These are phyloP conservation scores for Penicillium verhagenii DNA, from an alignment of 495 filamentous ascomycete species.

Conservation along the genomic window DNA sequence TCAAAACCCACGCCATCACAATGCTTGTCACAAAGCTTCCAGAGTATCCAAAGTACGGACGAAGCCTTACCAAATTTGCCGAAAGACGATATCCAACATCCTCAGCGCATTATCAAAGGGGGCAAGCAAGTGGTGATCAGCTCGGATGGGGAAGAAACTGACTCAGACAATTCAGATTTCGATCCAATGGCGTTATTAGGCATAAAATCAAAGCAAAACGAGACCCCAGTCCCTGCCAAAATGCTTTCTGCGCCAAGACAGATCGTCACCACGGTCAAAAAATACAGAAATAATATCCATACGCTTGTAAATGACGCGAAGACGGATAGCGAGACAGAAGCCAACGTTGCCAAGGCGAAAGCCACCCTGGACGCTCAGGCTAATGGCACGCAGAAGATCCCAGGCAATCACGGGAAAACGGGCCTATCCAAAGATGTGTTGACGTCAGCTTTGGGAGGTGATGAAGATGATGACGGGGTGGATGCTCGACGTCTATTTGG, in stretches of 20 bases:
- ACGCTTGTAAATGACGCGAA: constrained; percentile 59
- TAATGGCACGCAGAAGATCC: background rate
- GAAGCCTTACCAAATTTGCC: constrained; percentile 17
- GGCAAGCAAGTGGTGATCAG: constrained; percentile 58
- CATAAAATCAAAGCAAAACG: background rate
- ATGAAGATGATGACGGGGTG: constrained; percentile 49
- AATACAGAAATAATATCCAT: constrained; percentile 68
- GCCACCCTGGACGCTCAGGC: constrained; percentile 28
- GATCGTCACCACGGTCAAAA: constrained; percentile 32
- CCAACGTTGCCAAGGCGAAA: constrained; percentile 52
- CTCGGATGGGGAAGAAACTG: constrained; percentile 69
- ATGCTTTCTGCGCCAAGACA: background rate
- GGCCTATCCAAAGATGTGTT: constrained; percentile 43
- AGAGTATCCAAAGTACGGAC: constrained; percentile 4
- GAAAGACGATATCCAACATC: constrained; percentile 22
- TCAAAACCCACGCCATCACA: constrained; percentile 9
- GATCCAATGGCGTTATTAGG: constrained; percentile 24
- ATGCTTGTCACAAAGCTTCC: constrained; percentile 21
- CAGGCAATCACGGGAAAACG: constrained; percentile 6
- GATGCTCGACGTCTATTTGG: constrained; percentile 58
- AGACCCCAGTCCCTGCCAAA: background rate
- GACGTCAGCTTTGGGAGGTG: constrained; percentile 42
- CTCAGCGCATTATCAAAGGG: constrained; percentile 47
- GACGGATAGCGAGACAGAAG: constrained; percentile 58
- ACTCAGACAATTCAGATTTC: constrained; percentile 54